Percentiles rank a stretch among this genome's conserved stretches.
phyloP scores from a whole-genome alignment of 371 early-diverging fungal genomes.

The Syncephalastrum contaminatum region DNA sequence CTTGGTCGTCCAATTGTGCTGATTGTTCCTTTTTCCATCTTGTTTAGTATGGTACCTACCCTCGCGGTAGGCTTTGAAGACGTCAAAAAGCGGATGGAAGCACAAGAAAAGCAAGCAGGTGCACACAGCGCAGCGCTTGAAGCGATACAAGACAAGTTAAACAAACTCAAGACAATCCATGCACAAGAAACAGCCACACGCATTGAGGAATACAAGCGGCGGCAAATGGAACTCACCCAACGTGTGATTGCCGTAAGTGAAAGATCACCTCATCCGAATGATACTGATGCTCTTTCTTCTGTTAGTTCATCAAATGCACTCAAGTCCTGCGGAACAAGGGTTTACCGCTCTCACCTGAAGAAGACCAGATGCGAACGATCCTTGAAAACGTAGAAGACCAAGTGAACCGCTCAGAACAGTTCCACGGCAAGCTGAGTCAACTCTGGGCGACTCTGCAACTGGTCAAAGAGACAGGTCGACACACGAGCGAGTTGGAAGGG shows the following conservation, averaged over 20 bases:
- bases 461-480: conserved; percentile 69
- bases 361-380: conserved; percentile 73
- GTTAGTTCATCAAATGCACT: conserved; percentile 75
- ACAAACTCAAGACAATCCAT: conserved; percentile 61
- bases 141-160: conserved; percentile 65
- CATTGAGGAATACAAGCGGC: conserved; percentile 68
- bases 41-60: conserved; percentile 71
- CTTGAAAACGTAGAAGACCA: conserved; percentile 75
- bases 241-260: conserved; percentile 62
- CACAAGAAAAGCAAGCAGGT: conserved; percentile 63
- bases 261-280: background rate
- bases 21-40: background rate
- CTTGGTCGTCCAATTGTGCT: background rate
- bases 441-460: conserved; percentile 78
- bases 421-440: conserved; percentile 79
- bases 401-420: conserved; percentile 73
- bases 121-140: conserved; percentile 33
- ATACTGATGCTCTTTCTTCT: background rate
- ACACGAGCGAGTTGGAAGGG: conserved; percentile 43
- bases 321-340: conserved; percentile 82
- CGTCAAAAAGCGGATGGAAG: conserved; percentile 76
- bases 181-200: conserved; percentile 61
- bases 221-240: conserved; percentile 76
- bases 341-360: conserved; percentile 77
- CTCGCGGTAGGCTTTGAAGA: conserved; percentile 88